A percentile compares a stretch with the other conserved stretches of the same genome.
Evolutionary conservation across 805 yeast genomes (phyloP).

Genomic region (Maudiozyma pseudohumilis): DNA sequence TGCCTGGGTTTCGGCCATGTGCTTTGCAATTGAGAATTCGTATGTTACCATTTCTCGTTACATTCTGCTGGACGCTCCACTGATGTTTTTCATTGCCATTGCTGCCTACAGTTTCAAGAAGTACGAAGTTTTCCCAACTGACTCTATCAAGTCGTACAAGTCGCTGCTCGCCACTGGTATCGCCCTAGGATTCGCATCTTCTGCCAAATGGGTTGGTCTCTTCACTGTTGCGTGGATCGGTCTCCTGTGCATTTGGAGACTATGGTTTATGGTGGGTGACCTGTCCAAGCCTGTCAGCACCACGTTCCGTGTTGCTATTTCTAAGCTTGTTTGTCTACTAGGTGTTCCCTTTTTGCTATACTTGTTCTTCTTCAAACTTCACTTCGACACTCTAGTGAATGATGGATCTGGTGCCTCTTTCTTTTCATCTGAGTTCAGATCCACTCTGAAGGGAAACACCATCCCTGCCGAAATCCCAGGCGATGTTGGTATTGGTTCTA

Average conservation of each 20-base stretch:
- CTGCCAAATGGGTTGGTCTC: slow-evolving; percentile 79
- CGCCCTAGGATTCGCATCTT: slow-evolving; percentile 61
- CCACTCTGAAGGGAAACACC: slow-evolving; percentile 47
- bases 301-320: slow-evolving; percentile 37
- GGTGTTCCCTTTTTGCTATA: slow-evolving; percentile 53
- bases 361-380: slow-evolving; percentile 49
- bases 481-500: slow-evolving; percentile 65
- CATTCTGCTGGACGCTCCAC: slow-evolving; percentile 66
- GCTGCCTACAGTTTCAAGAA: slow-evolving; percentile 56
- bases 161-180: slow-evolving; percentile 55
- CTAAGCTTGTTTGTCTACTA: slow-evolving; percentile 45
- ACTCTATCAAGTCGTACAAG: slow-evolving; percentile 46
- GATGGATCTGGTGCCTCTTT: slow-evolving; percentile 69
- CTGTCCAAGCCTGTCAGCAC: slow-evolving; percentile 38
- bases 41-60: slow-evolving; percentile 62
- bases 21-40: slow-evolving; percentile 58
- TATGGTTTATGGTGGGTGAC: slow-evolving; percentile 71
- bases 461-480: slow-evolving; percentile 52
- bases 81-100: slow-evolving; percentile 67
- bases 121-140: slow-evolving; percentile 57
- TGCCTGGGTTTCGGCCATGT: slow-evolving; percentile 45
- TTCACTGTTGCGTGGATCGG: slow-evolving; percentile 79
- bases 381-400: slow-evolving; percentile 44
- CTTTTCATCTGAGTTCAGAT: slow-evolving; percentile 63
- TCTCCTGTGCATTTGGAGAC: slow-evolving; percentile 43